Evolutionary conservation across 345 rosid genomes (phyloP).

Genomic region (Fremontodendron californicum): DNA sequence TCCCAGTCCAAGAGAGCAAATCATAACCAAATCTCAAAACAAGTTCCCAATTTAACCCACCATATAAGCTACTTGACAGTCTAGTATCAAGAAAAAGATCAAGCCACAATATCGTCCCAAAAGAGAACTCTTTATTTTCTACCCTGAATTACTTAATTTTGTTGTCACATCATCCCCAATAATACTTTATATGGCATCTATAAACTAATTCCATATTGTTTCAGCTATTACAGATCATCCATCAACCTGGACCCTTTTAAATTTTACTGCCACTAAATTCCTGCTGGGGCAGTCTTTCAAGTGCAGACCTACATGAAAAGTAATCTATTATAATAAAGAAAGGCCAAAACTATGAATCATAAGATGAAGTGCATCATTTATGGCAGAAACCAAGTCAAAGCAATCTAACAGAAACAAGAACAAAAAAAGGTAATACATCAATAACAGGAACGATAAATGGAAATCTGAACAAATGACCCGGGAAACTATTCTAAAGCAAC

Average conservation of each 20-base stretch:
- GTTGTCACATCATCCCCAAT: background rate
- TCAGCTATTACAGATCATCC: background rate
- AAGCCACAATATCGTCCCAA: background rate
- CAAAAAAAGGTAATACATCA: too few relatives aligned
- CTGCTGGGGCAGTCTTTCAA: background rate
- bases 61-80: background rate
- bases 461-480: too few relatives aligned
- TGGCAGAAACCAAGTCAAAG: too few relatives aligned
- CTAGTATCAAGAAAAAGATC: background rate
- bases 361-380: too few relatives aligned
- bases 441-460: too few relatives aligned
- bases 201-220: background rate
- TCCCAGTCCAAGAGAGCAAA: background rate
- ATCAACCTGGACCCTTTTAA: background rate
- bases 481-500: conserved; percentile 3
- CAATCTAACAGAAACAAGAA: too few relatives aligned
- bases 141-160: too few relatives aligned
- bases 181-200: background rate
- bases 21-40: background rate
- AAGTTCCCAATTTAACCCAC: background rate
- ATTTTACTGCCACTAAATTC: background rate
- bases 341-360: conserved; percentile 10
- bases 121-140: too few relatives aligned
- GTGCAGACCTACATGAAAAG: background rate
- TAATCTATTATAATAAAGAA: background rate